Evolutionary conservation across 78 protist species (phyloP), one percentile per base, ranked within the genome.

Genomic region (Thecamonas trahens): DNA sequence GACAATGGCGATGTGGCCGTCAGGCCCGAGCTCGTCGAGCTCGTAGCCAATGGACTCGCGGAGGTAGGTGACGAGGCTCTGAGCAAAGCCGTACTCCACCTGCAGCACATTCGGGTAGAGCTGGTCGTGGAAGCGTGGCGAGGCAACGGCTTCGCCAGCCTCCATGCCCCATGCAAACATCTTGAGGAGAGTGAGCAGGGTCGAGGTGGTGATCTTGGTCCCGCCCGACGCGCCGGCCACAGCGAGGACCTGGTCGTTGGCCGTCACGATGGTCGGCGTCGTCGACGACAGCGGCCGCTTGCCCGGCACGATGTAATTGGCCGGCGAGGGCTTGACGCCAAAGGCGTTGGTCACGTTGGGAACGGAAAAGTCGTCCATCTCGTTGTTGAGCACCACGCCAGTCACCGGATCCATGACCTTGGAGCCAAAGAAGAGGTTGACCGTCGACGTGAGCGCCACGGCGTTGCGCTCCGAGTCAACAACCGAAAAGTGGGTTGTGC

Each of bases 141-240:
- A 1, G 24, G 22, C 31, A n/a, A 75, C 28, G 42, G 80, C 80
- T 15, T 38, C 61, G 57, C 9, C 38, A 5, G 54, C 24, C 47
- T 13, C n/a, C 37, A 24, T 9, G 44, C n/a, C 49, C 1, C 1
- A 29, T 17, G 1, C 5, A 3, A 75, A n/a, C n/a, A 14, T 4
- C 17, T 18, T 11, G 37, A 52, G 47, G 38, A 63, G 13, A 2
- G 35, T 37, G 5, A 52, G 70, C 17, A 14, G n/a, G 39, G 55
- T 44, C 9, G 66, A 1, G 17, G 80, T 52, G 38, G 55, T 49
- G 53, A 75, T 75, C 26, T 28, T 29, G 18, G 72, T 38, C 37
- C 80, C 80, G 34, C 80, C 80, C 26, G 72, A 29, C 28, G 74
- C 71, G 32, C 80, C 80, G 8, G 52, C 54, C n/a, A 64, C 79